Evolutionary conservation across 2,329 filamentous ascomycete genomes (phyloP), one percentile per base, ranked within the genome.

Genomic region (Verticillium dahliae): DNA sequence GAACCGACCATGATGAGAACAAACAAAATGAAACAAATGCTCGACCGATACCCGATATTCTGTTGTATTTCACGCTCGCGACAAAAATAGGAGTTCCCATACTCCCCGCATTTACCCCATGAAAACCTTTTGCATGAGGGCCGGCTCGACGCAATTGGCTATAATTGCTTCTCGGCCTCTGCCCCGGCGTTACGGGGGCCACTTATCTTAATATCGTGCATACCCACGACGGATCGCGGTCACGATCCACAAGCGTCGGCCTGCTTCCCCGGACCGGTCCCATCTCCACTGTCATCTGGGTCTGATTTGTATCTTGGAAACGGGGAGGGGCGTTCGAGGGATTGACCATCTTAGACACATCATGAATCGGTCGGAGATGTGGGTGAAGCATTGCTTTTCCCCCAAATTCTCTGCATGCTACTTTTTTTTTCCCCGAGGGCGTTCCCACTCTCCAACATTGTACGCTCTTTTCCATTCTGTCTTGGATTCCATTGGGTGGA

Each of bases 1-100:
- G n/a, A 85, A 81, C 69, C 79, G 81, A 67, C 82, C 80, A 69
- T 85, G 74, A 78, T 63, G 31, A 56, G 9, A 22, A 33, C 52
- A 34, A 56, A 38, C 1, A 14, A 56, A n/a, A 52, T n/a, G 45
- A 27, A 52, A 31, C 45, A 52, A 22, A 52, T 3, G 18, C 45
- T 52, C 45, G 18, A 52, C 45, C 45, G 22, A 52, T 52, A 52
- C 45, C 45, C 45, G 18, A 52, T 52, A 18, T 52, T 52, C 45
- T 52, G 45, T 52, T 52, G 22, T 10, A 52, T 52, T 31, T 52
- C 45, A 52, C 45, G 18, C 13, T 52, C n/a, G 18, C 45, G 45
- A 52, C 45, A 22, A 52, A 52, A 52, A 31, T 31, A 22, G 45
- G 45, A 10, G n/a, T 18, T 18, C 22, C 45, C 11, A 22, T 18